phyloP scores from a whole-genome alignment of 192 early-diverging fungal species.

The Allomyces javanicus region DNA sequence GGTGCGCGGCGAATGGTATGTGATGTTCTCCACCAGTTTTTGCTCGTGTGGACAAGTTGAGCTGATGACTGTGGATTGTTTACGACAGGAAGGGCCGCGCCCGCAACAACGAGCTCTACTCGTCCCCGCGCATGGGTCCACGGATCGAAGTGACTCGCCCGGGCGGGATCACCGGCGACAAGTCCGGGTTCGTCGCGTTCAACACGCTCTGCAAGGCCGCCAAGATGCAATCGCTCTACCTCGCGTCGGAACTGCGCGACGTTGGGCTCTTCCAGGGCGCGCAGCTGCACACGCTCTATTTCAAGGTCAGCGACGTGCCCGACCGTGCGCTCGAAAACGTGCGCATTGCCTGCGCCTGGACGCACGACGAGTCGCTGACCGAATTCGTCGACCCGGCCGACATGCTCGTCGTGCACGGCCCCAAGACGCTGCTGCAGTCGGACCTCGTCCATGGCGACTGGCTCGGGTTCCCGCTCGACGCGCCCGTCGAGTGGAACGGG shows the following conservation, averaged over 20 bases:
- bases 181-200: background rate
- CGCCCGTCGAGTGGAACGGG: background rate
- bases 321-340: background rate
- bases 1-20: background rate
- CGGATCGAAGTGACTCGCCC: background rate
- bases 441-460: background rate
- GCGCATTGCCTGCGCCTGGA: background rate
- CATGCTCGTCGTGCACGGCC: background rate
- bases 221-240: background rate
- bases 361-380: background rate
- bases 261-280: background rate
- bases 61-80: background rate
- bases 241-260: background rate
- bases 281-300: background rate
- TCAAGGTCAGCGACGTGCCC: background rate
- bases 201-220: background rate
- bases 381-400: background rate
- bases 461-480: background rate
- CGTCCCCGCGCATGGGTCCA: background rate
- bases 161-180: background rate
- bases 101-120: background rate
- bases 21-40: background rate
- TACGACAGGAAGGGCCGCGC: background rate
- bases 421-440: background rate
- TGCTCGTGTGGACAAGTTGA: too few species aligned